Evolutionary conservation across 2,329 filamentous ascomycete genomes (phyloP).

Genomic region (Ophiosphaerella herpotricha): DNA sequence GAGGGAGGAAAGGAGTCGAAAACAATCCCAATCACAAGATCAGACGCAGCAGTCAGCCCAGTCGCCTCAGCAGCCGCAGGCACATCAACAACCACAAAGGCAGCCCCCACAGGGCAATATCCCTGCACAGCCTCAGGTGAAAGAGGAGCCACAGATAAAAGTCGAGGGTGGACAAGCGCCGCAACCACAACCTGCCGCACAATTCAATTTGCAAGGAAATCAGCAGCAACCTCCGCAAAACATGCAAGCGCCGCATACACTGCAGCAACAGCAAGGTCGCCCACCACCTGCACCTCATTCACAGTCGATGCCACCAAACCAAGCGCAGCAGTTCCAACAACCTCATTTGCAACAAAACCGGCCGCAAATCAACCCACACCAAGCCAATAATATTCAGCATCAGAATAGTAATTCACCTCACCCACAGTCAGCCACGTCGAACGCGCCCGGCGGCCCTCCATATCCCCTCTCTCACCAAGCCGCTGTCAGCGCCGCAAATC

Average conservation of each 20-base stretch:
- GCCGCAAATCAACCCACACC: conserved; percentile 45
- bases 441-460: conserved; percentile 39
- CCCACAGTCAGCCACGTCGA: conserved; percentile 40
- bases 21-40: conserved; percentile 31
- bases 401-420: conserved; percentile 46
- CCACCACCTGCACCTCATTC: conserved; percentile 35
- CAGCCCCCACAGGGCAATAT: conserved; percentile 37
- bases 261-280: conserved; percentile 27
- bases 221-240: conserved; percentile 23
- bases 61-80: neutral
- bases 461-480: conserved; percentile 51
- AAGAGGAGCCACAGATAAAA: conserved; percentile 44
- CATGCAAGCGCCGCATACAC: conserved; percentile 19
- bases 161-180: conserved; percentile 35
- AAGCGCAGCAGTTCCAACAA: conserved; percentile 33
- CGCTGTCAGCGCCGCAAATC: conserved; percentile 49
- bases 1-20: conserved; percentile 40
- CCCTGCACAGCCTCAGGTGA: conserved; percentile 29
- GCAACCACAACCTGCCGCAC: conserved; percentile 29
- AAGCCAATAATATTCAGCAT: conserved; percentile 40
- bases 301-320: conserved; percentile 35
- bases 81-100: conserved; percentile 23
- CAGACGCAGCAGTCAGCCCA: conserved; percentile 29
- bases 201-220: conserved; percentile 32
- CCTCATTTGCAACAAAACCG: conserved; percentile 34